Evolutionary conservation across 2,329 filamentous ascomycete species (phyloP), one percentile per base, ranked within the genome.

Genomic region (Amphichorda felina): DNA sequence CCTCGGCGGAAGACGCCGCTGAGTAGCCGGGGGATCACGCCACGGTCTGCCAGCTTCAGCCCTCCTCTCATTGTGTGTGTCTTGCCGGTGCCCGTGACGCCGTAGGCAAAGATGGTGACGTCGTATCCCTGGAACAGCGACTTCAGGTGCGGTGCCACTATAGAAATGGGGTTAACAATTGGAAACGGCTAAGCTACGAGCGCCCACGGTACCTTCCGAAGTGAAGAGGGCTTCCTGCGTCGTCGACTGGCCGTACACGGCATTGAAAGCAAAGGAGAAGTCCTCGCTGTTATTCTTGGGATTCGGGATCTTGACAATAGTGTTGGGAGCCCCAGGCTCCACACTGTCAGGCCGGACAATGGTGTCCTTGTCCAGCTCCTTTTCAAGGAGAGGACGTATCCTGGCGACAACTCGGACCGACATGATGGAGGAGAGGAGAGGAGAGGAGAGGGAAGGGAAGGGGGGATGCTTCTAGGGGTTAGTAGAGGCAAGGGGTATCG

Each of bases 11-110:
- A 96, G 39, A 96, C 82, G 46, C 75, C 76, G 57, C 85, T 93
- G 30, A 95, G 68, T 38, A 94, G 62, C 40, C 88, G 69, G 11
- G 88, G 88, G 45, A 95, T 94, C 27, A 91, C 81, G 41, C 88
- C 88, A 46, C 88, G 73, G 38, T 94, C 87, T 5, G 82, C 80
- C 37, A 94, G 68, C 53, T 82, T 83, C 57, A 93, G 75, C 27
- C 88, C 88, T 44, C 88, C 88, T 43, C 88, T 79, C 87, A 95
- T 94, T 3, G 88, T 95, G 59, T 94, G 85, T 40, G 88, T 95
- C 62, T 95, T 95, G 38, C 88, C 88, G 0, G 87, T 94, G 32
- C 88, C 88, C 1, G 88, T 94, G 40, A 89, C 85, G 41, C 88
- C 88, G 54, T 95, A 94, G 19, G 88, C 87, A 52, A 95, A 94